Evolutionary conservation across 208 protist species (phyloP), one percentile per base, ranked within the genome.

Genomic region (Trypanosomatidae sp.): DNA sequence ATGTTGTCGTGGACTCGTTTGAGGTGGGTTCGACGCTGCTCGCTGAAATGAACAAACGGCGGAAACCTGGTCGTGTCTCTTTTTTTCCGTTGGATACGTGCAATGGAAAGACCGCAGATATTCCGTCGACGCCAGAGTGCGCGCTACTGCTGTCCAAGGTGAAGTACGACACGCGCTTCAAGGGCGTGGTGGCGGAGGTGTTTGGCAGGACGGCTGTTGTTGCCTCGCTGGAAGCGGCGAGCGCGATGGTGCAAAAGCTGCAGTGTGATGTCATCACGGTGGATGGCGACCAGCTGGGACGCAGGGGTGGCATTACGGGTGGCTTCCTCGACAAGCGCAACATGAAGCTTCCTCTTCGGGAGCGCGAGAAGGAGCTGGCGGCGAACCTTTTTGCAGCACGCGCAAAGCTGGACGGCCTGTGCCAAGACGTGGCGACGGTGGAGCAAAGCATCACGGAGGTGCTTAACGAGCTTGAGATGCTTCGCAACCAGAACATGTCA

Each of bases 1-100:
- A 99, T 81, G 85, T 99, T 28, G 98, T 99, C 8, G 98, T 99
- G 15, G 98, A 99, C 70, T 95, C 80, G 10, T 99, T 99, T 81
- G 91, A 97, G 33, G 84, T 90, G 2, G 97, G 98, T 56, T 82
- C 90, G 2, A 75, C 82, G 13, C 66, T 99, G 19, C 82, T 99
- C 0, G 81, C 95, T 17, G 72, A 94, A 46, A 96, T 99, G 81
- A 98, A 99, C 66, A 81, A 84, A 50, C 59, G 80, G 0, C 86
- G 84, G 41, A 96, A 94, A 64, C 85, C 85, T 22, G 98, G 98
- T 9, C 88, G 99, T 30, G 88, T 99, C 30, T 98, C 98, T 0
- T 99, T 99, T 80, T 95, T 99, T 64, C 98, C 99, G 3, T 81
- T 99, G 46, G 99, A 99, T 80, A 93, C 89, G 25, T 87, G 98